A percentile compares a stretch with the other conserved stretches of the same genome.
Conservation (phyloP, 257 asterid species). For the Hygrophila difformis region DNA sequence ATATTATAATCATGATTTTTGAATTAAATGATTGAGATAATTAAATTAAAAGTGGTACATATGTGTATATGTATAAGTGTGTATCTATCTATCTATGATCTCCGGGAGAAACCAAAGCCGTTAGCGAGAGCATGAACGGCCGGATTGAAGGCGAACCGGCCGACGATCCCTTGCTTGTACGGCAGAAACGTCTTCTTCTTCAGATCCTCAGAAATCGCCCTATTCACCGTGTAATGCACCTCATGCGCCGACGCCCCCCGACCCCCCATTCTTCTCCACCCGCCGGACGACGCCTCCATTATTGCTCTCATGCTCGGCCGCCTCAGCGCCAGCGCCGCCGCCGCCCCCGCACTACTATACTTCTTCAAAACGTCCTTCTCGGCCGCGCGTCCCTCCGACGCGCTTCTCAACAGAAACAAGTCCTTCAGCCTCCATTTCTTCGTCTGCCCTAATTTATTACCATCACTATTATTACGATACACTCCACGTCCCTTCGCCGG, state of each 20-base stretch:
- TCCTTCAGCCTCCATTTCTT: slow-evolving; percentile 42
- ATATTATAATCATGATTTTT: too few species aligned
- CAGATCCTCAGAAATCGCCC: slow-evolving; percentile 55
- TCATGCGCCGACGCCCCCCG: slow-evolving; percentile 55
- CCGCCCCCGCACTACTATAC: too few species aligned
- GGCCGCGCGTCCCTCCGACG: slow-evolving; percentile 46
- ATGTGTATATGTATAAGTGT: too few species aligned
- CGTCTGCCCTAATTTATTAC: too few species aligned
- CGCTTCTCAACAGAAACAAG: slow-evolving; percentile 35
- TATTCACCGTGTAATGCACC: slow-evolving; percentile 47
- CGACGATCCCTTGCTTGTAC: slow-evolving; percentile 61
- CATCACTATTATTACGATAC: too few species aligned
- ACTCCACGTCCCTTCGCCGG: too few species aligned
- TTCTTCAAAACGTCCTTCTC: slow-evolving; percentile 36
- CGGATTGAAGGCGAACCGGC: slow-evolving; percentile 44
- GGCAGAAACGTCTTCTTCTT: slow-evolving; percentile 71
- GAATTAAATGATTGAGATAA: too few species aligned
- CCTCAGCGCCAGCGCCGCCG: slow-evolving; percentile 18
- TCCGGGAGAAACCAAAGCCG: slow-evolving; percentile 49
- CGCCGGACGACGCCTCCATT: slow-evolving; percentile 27
- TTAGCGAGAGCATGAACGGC: slow-evolving; percentile 52
- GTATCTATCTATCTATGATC: slow-evolving; percentile 18
- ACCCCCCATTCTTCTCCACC: slow-evolving; percentile 23
- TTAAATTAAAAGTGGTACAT: too few species aligned
- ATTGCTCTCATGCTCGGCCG: slow-evolving; percentile 16